These are phyloP conservation scores for Malus hybrid DNA, from an alignment of 331 rosid species.

Conservation along the genomic window DNA sequence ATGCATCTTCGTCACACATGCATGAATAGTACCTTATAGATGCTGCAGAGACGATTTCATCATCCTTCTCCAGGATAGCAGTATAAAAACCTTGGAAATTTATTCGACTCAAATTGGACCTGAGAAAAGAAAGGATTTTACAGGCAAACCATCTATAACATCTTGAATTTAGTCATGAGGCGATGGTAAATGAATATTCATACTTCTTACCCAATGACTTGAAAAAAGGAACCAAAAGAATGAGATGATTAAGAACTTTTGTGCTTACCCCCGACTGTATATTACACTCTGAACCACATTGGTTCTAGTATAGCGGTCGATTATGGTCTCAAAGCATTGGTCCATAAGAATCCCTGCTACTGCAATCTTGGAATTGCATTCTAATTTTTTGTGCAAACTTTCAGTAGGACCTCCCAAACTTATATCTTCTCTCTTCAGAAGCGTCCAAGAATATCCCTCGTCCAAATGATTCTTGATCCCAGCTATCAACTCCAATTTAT, in stretches of 20 bases:
- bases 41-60: conserved; percentile 25
- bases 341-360: conserved; percentile 20
- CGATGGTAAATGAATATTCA: not conserved
- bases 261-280: conserved; percentile 23
- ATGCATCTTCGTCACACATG: not conserved
- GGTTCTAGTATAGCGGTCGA: conserved; percentile 15
- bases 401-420: not conserved
- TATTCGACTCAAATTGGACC: conserved; percentile 21
- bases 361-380: conserved; percentile 26
- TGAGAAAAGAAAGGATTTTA: not conserved
- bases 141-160: not conserved
- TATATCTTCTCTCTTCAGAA: conserved; percentile 6
- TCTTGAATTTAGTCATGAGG: not conserved
- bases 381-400: not conserved
- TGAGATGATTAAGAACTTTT: not conserved
- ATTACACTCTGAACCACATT: conserved; percentile 18
- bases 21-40: conserved; percentile 19
- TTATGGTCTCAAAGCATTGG: conserved; percentile 11
- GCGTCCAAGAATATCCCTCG: conserved; percentile 27
- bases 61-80: conserved; percentile 31
- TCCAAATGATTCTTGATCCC: conserved; percentile 9
- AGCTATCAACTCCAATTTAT: conserved; percentile 10
- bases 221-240: not conserved
- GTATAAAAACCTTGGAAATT: conserved; percentile 27
- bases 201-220: not conserved